Base-by-base conservation (phyloP, 371 early-diverging fungal species). In the Coemansia sp. region DNA sequence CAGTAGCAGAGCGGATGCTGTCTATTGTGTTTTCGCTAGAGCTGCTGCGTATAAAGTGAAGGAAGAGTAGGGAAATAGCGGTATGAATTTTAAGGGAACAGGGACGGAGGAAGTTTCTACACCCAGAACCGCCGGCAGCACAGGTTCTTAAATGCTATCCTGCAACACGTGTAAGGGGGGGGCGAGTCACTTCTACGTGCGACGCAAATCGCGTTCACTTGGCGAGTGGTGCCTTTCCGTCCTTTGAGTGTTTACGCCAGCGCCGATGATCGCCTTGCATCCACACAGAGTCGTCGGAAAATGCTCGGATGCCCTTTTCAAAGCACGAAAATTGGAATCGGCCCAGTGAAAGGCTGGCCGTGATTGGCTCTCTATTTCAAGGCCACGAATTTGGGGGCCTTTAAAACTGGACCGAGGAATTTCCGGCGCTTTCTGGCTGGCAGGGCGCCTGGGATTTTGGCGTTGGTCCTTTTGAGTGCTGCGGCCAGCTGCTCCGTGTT, bases 221-320 rank as follows among this genome's bases (percentile, higher is more conserved):
- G 35, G 52, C 52, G 30, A 51, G n/a, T 51, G 34, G 30, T 47
- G 20, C 20, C 16, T 20, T n/a, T 47, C 20, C 47, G 26, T 16
- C 20, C 47, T 47, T 51, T 51, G 51, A 10, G 14, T 51, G 52
- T 51, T 51, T 51, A 51, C 52, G 8, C 52, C 52, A 34, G 34
- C 6, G 32, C 14, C 14, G 34, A 26, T 14, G 52, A 51, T 51
- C 52, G 52, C 34, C 52, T 11, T 51, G 52, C 20, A 20, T 20
- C 20, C 20, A 20, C 52, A 51, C 34, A 51, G 35, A n/a, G 10
- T 10, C 20, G 34, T 10, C 52, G 52, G 52, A 35, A 51, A 51
- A 51, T 51, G 35, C 52, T 51, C 52, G 52, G 49, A 11, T 9
- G 30, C 30, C 10, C 49, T 26, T 50, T 51, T 47, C 9, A 47